Base-by-base conservation (phyloP, 2,329 filamentous ascomycete genomes). In the Massarina eburnea region DNA sequence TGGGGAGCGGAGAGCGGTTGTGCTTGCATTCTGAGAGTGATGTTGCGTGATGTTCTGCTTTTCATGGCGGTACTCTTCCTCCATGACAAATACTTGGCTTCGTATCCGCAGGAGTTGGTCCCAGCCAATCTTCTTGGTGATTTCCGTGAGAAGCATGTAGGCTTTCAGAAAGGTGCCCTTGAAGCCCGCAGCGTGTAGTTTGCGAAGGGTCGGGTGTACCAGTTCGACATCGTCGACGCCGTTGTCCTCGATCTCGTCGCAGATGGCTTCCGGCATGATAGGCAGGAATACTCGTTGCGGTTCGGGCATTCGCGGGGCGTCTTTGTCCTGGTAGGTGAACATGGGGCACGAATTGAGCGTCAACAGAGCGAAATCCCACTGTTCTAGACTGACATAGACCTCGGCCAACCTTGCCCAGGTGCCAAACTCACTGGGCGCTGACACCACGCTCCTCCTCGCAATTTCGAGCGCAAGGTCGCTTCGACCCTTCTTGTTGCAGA, bases 291-390 rank as follows among this genome's bases (percentile, higher is more conserved):
- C 88, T 45, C 91, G 88, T 59, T 88, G 86, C 0, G 94, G 91
- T 64, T 96, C 91, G 1, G 94, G 94, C 87, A 97, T 92, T 48
- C 94, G 75, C 3, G 94, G 94, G 5, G 91, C 87, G 68, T 99
- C 94, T 71, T 96, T 97, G 72, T 99, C 94, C 71, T 97, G 94
- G 71, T 99, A 97, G 6, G 94, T 99, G 71, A 99, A 99, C 94
- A 99, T 99, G 8, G 94, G 94, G 70, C 94, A 99, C 15, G 94
- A 99, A 73, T 99, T 99, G 41, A 99, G 80, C 3, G 94, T 97
- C 4, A 95, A 85, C 19, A 99, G 80, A 1, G 94, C 94, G 57
- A 97, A 84, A 65, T 97, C 94, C 91, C 94, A 99, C 66, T 95
- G 89, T 68, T 99, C 94, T 73, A 95, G 83, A 39, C 86, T 83